phyloP scores from a whole-genome alignment of 768 basidiomycete genomes.

The Suillus brevipes region DNA sequence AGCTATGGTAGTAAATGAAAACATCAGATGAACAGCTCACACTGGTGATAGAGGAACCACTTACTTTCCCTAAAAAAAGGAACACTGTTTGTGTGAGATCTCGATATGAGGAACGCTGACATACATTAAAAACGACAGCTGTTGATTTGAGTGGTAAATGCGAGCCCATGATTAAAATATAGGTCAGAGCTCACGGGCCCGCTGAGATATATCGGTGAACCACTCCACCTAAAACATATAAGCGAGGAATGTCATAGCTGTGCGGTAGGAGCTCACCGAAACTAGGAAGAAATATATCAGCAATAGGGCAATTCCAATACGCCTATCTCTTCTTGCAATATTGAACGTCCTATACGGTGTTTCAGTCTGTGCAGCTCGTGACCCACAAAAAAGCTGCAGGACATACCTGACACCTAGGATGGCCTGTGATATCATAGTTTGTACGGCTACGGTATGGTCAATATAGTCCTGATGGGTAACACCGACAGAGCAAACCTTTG shows the following conservation, averaged over 20 bases:
- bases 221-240: conserved; percentile 48
- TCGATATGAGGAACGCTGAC: conserved; percentile 10
- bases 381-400: not conserved
- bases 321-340: conserved; percentile 47
- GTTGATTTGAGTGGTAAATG: conserved; percentile 9
- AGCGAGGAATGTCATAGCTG: not conserved
- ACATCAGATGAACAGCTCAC: not conserved
- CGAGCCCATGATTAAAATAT: conserved; percentile 6
- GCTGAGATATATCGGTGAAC: conserved; percentile 52
- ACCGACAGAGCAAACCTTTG: too few species aligned
- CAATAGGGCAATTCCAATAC: conserved; percentile 41
- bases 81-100: conserved; percentile 3
- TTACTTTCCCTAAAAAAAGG: conserved; percentile 37
- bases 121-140: conserved; percentile 24
- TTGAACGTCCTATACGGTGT: conserved; percentile 49
- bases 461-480: too few species aligned
- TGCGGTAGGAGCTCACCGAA: conserved; percentile 36
- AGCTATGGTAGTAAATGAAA: conserved; percentile 40
- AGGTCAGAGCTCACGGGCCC: conserved; percentile 44
- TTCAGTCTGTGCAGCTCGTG: not conserved
- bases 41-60: conserved; percentile 6
- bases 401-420: too few species aligned
- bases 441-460: too few species aligned
- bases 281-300: conserved; percentile 42
- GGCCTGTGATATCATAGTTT: too few species aligned